Evolutionary conservation across 768 basidiomycete genomes (phyloP).

Genomic region (Fibroporia radiculosa): DNA sequence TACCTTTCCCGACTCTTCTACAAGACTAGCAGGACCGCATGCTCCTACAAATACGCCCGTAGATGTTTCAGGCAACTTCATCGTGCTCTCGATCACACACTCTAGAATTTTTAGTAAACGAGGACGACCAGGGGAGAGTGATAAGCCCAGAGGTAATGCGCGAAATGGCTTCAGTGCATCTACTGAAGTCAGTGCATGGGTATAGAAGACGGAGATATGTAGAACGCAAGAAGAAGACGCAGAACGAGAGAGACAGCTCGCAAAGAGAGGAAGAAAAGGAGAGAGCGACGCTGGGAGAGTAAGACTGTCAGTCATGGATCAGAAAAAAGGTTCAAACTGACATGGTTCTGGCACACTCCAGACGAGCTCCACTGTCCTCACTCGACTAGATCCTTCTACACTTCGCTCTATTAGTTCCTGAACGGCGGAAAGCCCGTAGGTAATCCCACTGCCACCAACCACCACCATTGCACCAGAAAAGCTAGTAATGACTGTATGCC

Average conservation of each 20-base stretch:
- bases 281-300: conserved; percentile 25
- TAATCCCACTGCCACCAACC: conserved; percentile 56
- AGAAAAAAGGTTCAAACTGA: conserved; percentile 18
- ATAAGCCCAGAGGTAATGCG: conserved; percentile 22
- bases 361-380: conserved; percentile 43
- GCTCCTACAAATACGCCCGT: conserved; percentile 33
- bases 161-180: conserved; percentile 14
- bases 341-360: conserved; percentile 43
- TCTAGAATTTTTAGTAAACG: conserved; percentile 12
- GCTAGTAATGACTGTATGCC: conserved; percentile 38
- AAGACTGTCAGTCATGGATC: conserved; percentile 10
- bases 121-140: conserved; percentile 24
- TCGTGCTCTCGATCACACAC: conserved; percentile 19
- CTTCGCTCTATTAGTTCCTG: conserved; percentile 43
- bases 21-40: conserved; percentile 33
- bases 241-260: conserved; percentile 28
- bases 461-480: conserved; percentile 49
- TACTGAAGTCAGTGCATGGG: conserved; percentile 22
- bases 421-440: conserved; percentile 43
- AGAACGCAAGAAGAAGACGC: conserved; percentile 20
- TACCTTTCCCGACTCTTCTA: conserved; percentile 28
- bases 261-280: conserved; percentile 31
- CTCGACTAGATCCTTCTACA: conserved; percentile 26
- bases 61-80: conserved; percentile 6
- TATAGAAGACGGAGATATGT: conserved; percentile 37